Base-by-base conservation (phyloP, 2,329 filamentous ascomycete species). In the Sporothrix inflata region DNA sequence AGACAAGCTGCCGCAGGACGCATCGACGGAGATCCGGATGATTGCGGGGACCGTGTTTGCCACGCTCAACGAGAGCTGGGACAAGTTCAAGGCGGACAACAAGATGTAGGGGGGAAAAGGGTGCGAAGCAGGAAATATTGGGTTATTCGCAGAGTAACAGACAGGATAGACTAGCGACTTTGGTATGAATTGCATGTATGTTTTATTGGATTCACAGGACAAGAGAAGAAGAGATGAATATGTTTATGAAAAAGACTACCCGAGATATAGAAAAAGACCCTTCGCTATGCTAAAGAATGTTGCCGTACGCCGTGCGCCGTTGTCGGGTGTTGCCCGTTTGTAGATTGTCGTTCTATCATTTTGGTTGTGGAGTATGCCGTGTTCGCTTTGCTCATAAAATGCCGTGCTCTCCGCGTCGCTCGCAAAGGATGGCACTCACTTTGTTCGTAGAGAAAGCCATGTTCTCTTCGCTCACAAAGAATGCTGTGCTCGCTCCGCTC, bases 1-100 rank as follows among this genome's bases (percentile, higher is more conserved):
- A 74, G 96, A 99, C 81, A 99, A 99, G 90, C 83, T 92, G 74
- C 84, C 89, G 2, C 88, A 89, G 81, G 85, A 90, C 74, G 89
- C 90, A 45, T 87, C 80, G 71, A 91, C 89, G 0, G 90, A 92
- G 80, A 85, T 90, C 27, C 85, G 85, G 67, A 88, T 92, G 81
- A 89, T 92, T 78, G 89, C 89, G 0, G 89, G 85, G 0, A 83
- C 87, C 11, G 89, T 92, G 8, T 92, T 92, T 78, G 87, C 87
- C 72, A 90, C 90, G 47, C 82, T 92, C 63, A 92, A 92, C 77
- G 90, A 92, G 82, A 89, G 88, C 73, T 92, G 90, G 90, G 90
- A 92, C 79, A 91, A 90, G 79, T 92, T 92, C 79, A 92, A 91
- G 81, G 82, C 85, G 51, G 89, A 92, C 76, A 92, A 92, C 77